phyloP scores from a whole-genome alignment of 148 eudicot species.

The Talinum fruticosum region DNA sequence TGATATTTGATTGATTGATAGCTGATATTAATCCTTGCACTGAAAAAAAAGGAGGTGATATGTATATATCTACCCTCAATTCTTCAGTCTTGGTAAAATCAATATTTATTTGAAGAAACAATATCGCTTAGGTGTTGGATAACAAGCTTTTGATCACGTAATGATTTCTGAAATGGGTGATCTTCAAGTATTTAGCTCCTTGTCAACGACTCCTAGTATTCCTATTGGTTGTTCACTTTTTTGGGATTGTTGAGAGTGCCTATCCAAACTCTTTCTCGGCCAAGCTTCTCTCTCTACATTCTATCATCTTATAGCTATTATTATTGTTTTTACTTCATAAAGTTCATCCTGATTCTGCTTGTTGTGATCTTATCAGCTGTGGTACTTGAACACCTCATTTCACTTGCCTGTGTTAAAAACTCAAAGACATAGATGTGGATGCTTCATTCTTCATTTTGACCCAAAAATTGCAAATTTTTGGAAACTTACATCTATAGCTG shows the following conservation, averaged over 20 bases:
- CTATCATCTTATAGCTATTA: too few species aligned
- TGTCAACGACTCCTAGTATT: background rate
- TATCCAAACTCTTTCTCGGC: background rate
- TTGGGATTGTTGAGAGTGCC: background rate
- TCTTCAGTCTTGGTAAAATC: background rate
- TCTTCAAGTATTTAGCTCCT: background rate
- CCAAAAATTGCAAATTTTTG: background rate
- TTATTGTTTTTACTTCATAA: too few species aligned
- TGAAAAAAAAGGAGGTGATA: background rate
- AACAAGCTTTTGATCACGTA: background rate
- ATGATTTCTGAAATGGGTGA: background rate
- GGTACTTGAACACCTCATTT: background rate
- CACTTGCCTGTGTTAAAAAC: background rate
- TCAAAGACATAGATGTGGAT: background rate
- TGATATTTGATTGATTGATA: background rate
- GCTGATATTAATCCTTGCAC: background rate
- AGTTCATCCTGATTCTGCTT: too few species aligned
- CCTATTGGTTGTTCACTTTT: background rate
- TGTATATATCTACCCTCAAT: background rate
- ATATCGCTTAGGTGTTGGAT: background rate
- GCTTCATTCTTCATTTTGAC: background rate
- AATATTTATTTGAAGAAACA: background rate
- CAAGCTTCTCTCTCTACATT: too few species aligned
- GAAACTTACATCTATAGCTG: background rate
- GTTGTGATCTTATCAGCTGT: background rate